Base-by-base conservation (phyloP, 2,329 filamentous ascomycete species). In the Penicillium griseofulvum region DNA sequence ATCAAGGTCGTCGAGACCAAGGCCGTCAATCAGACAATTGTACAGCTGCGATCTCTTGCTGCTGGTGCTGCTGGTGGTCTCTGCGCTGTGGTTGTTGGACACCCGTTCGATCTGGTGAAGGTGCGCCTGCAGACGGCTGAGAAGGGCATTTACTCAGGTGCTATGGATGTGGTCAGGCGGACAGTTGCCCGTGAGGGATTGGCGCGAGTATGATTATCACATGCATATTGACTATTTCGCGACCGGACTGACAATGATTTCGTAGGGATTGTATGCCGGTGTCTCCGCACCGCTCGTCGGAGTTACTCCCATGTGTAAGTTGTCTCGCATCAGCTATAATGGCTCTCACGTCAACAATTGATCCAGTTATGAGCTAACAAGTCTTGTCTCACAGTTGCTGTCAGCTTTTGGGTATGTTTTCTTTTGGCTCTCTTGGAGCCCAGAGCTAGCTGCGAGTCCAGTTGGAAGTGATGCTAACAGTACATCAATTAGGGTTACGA, bases 281-380 rank as follows among this genome's bases (percentile, higher is more conserved):
- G 93, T 99, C 43, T 94, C 89, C 65, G 94, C 94, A 67, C 94
- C 94, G 42, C 79, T 99, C 59, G 89, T 97, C 10, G 94, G 94
- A 51, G 94, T 99, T 16, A 99, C 94, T 58, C 94, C 94, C 52
- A 99, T 99, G 94, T 99, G 92, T 97, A 83, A 77, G 92, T 85
- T 52, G 57, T 52, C 16, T 24, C 26, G 16, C 16, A 12, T 24
- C 9, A 12, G 31, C 38, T 44, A 29, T 43, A 53, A 59, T 57
- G 38, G 46, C 33, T 45, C 17, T 33, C 38, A 17, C 14, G 7
- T 19, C 19, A 31, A 19, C 14, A 33, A 17, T 48, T 22, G 11
- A 9, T 17, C 34, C 34, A 36, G 24, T 28, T 14, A 19, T 14
- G 31, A 46, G 48, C 55, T 59, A 41, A 59, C 22, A 16, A 19